Evolutionary conservation across 192 early-diverging fungal genomes (phyloP).

Genomic region (Ramicandelaber brevisporus): DNA sequence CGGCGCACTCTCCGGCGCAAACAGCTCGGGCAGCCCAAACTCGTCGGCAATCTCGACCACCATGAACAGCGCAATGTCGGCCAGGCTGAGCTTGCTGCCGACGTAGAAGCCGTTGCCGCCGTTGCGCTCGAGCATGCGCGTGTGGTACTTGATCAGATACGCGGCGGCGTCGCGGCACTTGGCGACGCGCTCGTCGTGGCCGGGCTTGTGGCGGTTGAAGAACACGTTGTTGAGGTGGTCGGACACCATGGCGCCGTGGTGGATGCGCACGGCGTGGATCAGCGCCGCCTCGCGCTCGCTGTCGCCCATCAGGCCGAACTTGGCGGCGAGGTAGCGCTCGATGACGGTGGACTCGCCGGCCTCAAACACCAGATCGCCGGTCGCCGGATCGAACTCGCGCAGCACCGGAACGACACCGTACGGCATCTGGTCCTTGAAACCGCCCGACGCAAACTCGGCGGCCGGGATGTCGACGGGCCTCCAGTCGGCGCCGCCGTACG

Average conservation of each 20-base stretch:
- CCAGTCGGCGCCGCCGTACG: slow-evolving; percentile 13
- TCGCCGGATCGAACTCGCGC: slow-evolving; percentile 1
- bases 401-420: slow-evolving; percentile 12
- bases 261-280: slow-evolving; percentile 4
- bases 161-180: slow-evolving; percentile 4
- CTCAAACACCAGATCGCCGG: too few relatives aligned
- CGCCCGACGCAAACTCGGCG: slow-evolving; percentile 8
- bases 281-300: slow-evolving; percentile 8
- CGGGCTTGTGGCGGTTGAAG: background rate
- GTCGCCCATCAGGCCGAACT: slow-evolving; percentile 11
- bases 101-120: slow-evolving; percentile 21
- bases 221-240: background rate
- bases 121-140: slow-evolving; percentile 13
- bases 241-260: background rate
- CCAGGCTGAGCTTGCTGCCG: slow-evolving; percentile 14
- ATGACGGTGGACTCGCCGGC: slow-evolving; percentile 17
- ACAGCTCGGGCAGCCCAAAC: background rate
- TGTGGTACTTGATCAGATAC: slow-evolving; percentile 9
- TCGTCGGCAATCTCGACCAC: slow-evolving; percentile 5
- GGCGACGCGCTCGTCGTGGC: slow-evolving; percentile 4
- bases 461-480: slow-evolving; percentile 6
- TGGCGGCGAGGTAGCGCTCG: slow-evolving; percentile 20
- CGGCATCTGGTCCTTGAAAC: slow-evolving; percentile 8
- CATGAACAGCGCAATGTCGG: slow-evolving; percentile 10
- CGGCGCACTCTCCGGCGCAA: slow-evolving; percentile 6